These are phyloP conservation scores for Blastocystis sp. DNA, from an alignment of 352 stramenopile species.

Conservation along the genomic window DNA sequence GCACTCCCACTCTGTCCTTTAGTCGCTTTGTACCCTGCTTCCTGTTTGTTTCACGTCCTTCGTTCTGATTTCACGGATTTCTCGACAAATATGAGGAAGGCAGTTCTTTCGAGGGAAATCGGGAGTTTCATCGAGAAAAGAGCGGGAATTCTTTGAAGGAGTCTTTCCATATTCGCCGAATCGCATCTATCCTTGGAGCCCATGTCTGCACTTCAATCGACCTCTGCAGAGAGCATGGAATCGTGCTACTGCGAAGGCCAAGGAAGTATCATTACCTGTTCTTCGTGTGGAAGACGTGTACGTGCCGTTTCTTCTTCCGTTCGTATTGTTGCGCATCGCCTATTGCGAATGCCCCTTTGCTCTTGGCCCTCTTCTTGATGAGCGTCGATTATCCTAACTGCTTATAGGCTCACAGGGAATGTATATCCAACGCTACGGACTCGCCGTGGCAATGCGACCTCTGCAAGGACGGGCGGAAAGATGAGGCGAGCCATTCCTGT, in stretches of 20 bases:
- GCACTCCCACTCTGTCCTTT: not conserved
- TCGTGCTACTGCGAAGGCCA: slow-evolving; percentile 24
- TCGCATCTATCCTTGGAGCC: not conserved
- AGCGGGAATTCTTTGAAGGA: not conserved
- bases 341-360: too few species aligned
- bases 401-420: not conserved
- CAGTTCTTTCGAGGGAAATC: too few species aligned
- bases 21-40: not conserved
- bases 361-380: too few species aligned
- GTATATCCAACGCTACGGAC: not conserved
- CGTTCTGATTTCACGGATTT: too few species aligned
- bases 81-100: too few species aligned
- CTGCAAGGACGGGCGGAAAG: not conserved
- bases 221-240: not conserved
- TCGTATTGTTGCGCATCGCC: too few species aligned
- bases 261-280: slow-evolving; percentile 1
- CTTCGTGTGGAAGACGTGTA: not conserved
- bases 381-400: not conserved
- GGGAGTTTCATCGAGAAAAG: not conserved
- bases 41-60: slow-evolving; percentile 1
- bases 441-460: not conserved
- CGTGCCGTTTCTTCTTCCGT: not conserved
- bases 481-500: not conserved
- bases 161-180: not conserved
- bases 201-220: not conserved